Conservation (phyloP, 805 yeast genomes). For the Maudiozyma barnettii region DNA sequence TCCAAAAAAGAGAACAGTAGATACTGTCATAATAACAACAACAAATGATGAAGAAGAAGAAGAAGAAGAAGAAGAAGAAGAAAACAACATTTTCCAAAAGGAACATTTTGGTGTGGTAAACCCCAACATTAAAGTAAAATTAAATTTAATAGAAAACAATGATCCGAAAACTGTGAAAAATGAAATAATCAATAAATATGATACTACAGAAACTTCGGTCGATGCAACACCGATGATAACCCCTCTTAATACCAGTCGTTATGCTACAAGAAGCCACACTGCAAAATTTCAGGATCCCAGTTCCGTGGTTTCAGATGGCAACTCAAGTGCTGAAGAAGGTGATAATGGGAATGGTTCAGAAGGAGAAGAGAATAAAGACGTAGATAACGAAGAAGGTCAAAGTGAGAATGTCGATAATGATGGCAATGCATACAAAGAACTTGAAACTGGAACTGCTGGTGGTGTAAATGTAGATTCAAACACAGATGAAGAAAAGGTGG, state of each 20-base stretch:
- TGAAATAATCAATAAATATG: no score
- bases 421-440: background rate
- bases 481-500: background rate
- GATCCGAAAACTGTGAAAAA: no score
- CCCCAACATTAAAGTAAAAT: no score
- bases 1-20: conserved; percentile 26
- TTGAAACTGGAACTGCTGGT: background rate
- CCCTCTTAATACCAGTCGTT: background rate
- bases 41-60: conserved; percentile 7
- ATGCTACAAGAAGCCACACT: background rate
- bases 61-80: background rate
- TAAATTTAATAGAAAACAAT: no score
- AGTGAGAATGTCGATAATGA: background rate
- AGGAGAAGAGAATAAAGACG: background rate
- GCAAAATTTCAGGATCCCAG: background rate
- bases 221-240: background rate
- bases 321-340: background rate
- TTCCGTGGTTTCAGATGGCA: background rate
- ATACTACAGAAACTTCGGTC: no score
- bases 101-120: background rate
- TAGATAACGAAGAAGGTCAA: background rate
- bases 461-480: no score
- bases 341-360: background rate
- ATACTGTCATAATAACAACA: conserved; percentile 18
- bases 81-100: background rate